Evolutionary conservation across 2,329 filamentous ascomycete genomes (phyloP).

Genomic region (Colletotrichum orbiculare): DNA sequence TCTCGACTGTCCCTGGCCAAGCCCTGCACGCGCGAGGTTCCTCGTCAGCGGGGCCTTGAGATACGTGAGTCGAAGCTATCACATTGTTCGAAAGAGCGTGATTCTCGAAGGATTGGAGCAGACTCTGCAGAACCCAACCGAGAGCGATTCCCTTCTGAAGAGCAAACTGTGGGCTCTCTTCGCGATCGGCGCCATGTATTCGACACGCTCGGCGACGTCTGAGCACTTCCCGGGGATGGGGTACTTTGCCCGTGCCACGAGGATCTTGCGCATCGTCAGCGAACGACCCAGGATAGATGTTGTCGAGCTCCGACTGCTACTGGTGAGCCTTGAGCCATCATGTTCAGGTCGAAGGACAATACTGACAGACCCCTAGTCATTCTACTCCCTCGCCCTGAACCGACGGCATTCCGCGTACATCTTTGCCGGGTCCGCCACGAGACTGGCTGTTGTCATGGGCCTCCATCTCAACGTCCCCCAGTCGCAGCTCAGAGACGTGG

Average conservation of each 20-base stretch:
- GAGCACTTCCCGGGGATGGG: slow-evolving; percentile 54
- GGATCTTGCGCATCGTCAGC: slow-evolving; percentile 50
- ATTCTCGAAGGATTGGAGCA: slow-evolving; percentile 51
- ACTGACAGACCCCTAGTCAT: slow-evolving; percentile 45
- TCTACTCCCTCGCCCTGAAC: slow-evolving; percentile 58
- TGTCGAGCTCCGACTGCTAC: slow-evolving; percentile 55
- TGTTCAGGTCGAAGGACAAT: neutral
- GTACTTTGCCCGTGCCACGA: slow-evolving; percentile 55
- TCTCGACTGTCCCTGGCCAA: slow-evolving; percentile 51
- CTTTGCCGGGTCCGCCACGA: slow-evolving; percentile 56
- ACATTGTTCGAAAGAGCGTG: slow-evolving; percentile 52
- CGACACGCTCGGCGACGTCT: slow-evolving; percentile 48
- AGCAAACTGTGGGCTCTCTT: slow-evolving; percentile 58
- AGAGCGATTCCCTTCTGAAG: slow-evolving; percentile 46
- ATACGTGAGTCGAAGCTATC: slow-evolving; percentile 53
- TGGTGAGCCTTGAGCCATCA: slow-evolving; percentile 46
- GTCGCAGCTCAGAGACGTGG: slow-evolving; percentile 51
- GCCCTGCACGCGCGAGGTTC: slow-evolving; percentile 49
- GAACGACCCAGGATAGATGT: slow-evolving; percentile 56
- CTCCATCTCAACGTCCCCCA: slow-evolving; percentile 53
- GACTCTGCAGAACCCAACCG: slow-evolving; percentile 48
- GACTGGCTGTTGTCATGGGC: slow-evolving; percentile 56
- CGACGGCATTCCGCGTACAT: slow-evolving; percentile 56
- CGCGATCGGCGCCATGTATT: slow-evolving; percentile 59
- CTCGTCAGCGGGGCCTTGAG: slow-evolving; percentile 54